Evolutionary conservation across 1,284 basidiomycete genomes (phyloP), one percentile per base, ranked within the genome.

Genomic region (Papiliotrema nemorosa): DNA sequence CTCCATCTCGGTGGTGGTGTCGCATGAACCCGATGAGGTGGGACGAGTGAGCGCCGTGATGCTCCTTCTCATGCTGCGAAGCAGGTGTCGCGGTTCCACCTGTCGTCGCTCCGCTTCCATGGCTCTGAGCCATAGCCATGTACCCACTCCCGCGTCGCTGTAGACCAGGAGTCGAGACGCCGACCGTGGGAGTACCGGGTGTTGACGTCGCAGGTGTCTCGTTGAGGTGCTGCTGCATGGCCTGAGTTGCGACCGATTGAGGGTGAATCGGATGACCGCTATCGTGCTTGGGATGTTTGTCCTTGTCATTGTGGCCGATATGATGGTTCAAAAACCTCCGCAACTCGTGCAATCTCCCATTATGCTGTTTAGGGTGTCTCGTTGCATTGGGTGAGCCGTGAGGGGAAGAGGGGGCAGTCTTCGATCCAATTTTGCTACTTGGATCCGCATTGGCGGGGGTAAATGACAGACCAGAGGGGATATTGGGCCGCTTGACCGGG

Each of bases 321-420:
- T 91, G 88, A 73, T 88, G 83, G 75, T 92, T 88, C 55, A 94
- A 81, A 78, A 94, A 93, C 27, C 90, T 86, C 67, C 90, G 90
- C 62, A 96, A 82, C 72, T 94, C 91, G 74, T 88, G 84, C 44
- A 96, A 80, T 3, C 89, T 86, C 0, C 88, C 78, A 13, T 62
- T 50, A 57, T 77, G 76, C 37, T 77, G 67, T 53, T 73, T 74
- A 7, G 67, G 38, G 39, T 69, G 67, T 39, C 76, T 64, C 3
- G 76, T 76, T 18, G 70, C 61, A 13, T 61, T 60, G 0, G 72
- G 72, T n/a, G 70, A 70, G 0, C 54, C 59, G 31, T 67, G 63
- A 2, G 73, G 73, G 12, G 62, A 64, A 26, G 63, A 67, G 2
- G 73, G 70, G 13, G 65, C 68, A 16, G 72, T 70, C 42, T 60